Base-by-base conservation (phyloP, 148 eudicot species). In the Salicornia ramosissima region DNA sequence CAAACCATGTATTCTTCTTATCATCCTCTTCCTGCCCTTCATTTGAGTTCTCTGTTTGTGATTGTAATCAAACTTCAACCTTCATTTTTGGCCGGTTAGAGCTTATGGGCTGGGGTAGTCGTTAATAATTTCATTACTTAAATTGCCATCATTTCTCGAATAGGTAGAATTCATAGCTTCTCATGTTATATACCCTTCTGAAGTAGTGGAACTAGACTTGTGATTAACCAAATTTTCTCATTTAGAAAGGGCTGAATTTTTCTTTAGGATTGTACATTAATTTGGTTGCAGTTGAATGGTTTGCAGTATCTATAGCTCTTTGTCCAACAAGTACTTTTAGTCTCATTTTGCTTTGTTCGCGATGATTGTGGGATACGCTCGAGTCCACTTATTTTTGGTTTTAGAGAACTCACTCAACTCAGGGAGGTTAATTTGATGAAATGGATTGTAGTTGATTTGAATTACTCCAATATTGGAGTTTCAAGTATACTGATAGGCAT, bases 1-100 rank as follows among this genome's bases (percentile, higher is more conserved):
- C 45, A 9, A 49, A 52, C 56, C 5, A 12, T 52, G 63, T 25
- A 31, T 53, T 42, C 42, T 53, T n/a, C 15, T 9, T 47, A 13
- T 54, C 25, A 36, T 50, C 33, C 24, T 64, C 26, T 6, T 28
- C 11, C 24, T 65, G 57, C 33, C 57, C 57, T 36, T 24, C 9
- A 56, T 59, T 74, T 62, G 26, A 26, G 4, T 58, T 74, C 21
- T 26, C 67, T 36, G 47, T 67, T 58, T 36, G 25, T 58, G 50
- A 14, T 31, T 29, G 28, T 55, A 31, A 19, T 67, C 26, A 43
- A 11, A 59, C 42, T 4, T 15, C 40, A n/a, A 63, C 50, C 67
- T 14, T 42, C 30, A 63, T 13, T 63, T 63, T 22, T 13, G 19
- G 67, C 50, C 24, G 67, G 50, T 26, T 39, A 34, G 65, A 60